A percentile compares a stretch with the other conserved stretches of the same genome.
Evolutionary conservation across 345 rosid genomes (phyloP).

Genomic region (Populus ilicifolia): DNA sequence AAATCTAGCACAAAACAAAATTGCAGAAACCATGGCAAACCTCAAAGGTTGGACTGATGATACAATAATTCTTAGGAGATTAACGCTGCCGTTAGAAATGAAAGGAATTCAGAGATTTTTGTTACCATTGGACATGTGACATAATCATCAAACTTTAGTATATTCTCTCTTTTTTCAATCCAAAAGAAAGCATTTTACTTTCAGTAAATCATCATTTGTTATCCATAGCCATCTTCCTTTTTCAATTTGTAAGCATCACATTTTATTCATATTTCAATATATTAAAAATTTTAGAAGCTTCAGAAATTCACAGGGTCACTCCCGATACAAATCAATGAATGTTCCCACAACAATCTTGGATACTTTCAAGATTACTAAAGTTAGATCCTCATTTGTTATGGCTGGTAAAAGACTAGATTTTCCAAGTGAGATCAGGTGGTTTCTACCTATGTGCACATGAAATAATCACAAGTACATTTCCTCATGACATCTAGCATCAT

Average conservation of each 20-base stretch:
- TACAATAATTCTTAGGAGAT: neutral
- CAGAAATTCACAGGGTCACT: neutral
- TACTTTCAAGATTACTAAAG: neutral
- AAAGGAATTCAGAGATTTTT: neutral
- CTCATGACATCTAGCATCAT: neutral
- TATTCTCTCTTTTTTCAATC: too few relatives aligned
- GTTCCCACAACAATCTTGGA: neutral
- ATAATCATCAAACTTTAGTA: neutral
- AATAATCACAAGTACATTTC: neutral
- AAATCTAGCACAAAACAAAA: neutral
- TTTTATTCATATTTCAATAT: neutral
- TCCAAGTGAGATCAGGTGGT: neutral
- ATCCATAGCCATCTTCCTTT: neutral
- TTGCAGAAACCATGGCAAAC: neutral
- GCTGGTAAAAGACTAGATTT: neutral
- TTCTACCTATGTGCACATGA: neutral
- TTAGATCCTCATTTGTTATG: neutral
- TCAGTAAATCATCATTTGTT: neutral
- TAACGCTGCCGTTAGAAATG: neutral
- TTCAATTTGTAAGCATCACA: neutral
- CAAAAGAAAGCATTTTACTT: neutral
- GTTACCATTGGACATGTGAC: neutral
- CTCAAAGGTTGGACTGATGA: neutral
- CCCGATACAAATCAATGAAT: neutral
- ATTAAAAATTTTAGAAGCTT: neutral